These are phyloP conservation scores for Dendrocalamus latiflorus DNA, from an alignment of 202 grass and related monocot species.

Conservation along the genomic window DNA sequence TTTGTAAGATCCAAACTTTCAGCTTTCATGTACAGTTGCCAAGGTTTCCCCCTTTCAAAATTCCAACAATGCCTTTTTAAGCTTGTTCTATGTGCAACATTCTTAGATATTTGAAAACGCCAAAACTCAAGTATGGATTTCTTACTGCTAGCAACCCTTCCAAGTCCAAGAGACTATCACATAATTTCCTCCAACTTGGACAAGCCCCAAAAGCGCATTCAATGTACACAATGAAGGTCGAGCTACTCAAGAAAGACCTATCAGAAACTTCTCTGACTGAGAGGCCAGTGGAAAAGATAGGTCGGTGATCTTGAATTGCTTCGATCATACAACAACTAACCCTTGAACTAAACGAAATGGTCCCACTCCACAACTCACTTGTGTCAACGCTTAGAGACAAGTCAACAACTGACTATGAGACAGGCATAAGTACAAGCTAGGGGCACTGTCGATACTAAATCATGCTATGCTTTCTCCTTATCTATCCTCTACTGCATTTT, in stretches of 20 bases:
- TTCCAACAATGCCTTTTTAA: not conserved
- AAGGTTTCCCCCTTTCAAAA: not conserved
- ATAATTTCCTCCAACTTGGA: constrained; percentile 5
- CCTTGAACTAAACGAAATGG: not conserved
- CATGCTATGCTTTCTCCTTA: not conserved
- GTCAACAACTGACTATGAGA: not conserved
- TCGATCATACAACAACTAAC: not conserved
- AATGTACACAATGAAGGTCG: not conserved
- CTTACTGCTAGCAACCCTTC: not conserved
- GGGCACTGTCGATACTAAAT: not conserved
- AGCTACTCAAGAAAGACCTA: not conserved
- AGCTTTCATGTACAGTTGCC: no score
- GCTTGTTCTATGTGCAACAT: not conserved
- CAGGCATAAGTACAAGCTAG: not conserved
- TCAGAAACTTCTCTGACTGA: not conserved
- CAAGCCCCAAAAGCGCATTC: not conserved
- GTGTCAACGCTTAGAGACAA: not conserved
- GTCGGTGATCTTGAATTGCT: not conserved
- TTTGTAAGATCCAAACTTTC: no score
- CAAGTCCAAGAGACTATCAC: not conserved
- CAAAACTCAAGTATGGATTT: not conserved
- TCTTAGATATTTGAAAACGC: not conserved
- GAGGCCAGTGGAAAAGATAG: not conserved
- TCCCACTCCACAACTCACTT: not conserved
- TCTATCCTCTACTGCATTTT: not conserved